Evolutionary conservation across 352 stramenopile genomes (phyloP), one percentile per base, ranked within the genome.

Genomic region (Pythium aphanidermatum): DNA sequence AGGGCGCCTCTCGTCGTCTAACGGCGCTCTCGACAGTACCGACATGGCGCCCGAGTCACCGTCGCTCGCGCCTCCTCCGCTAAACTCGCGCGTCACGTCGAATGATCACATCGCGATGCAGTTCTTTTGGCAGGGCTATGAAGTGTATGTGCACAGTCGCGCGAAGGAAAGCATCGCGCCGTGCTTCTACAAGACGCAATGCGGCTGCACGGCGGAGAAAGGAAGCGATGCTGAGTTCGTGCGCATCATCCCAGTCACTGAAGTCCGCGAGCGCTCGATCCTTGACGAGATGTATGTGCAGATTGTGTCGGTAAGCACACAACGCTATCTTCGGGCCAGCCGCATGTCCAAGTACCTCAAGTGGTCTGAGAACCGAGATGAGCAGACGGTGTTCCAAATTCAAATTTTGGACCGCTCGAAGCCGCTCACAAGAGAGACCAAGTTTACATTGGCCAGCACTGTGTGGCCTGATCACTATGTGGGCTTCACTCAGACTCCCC

Each of bases 121-220:
- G 43, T 68, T 68, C 28, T 68, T 38, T 46, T 68, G 59, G 59
- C 59, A 68, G 40, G 59, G 59, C 0, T 68, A 60, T 20, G 59
- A 68, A 41, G 55, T 55, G 24, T 51, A 58, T 28, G 44, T 51
- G 3, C 51, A 64, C 43, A 46, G 45, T 25, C 41, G 48, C 14
- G 53, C 26, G 11, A 46, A 31, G 5, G 54, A 68, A 24, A 60
- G 44, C 29, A 39, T 56, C 14, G 46, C 41, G 20, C 43, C 54
- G 17, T 68, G 59, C 33, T 68, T 51, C 20, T 68, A 50, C 40
- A 55, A 60, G 19, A 42, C 46, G 13, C 51, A 61, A 36, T 57
- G 46, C 25, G 59, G 46, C 8, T 64, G 49, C 39, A 48, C 39
- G 23, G 29, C 46, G n/a, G 23, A 48, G 23, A 46, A 37, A 10